Base-by-base conservation (phyloP, 2,329 filamentous ascomycete genomes). In the Niveomyces coronatus region DNA sequence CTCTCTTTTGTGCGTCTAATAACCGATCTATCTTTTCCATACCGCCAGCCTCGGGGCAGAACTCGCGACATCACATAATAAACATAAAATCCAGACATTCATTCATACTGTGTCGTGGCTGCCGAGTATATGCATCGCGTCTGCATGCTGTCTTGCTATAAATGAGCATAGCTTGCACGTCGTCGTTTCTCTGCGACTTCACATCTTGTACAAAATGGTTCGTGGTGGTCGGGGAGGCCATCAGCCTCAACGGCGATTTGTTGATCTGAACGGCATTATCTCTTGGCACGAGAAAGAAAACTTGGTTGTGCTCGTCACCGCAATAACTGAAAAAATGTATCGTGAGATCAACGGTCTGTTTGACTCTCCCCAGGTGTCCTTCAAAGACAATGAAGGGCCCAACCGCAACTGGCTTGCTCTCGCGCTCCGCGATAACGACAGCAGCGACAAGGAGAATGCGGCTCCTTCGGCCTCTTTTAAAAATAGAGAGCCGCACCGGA, bases 321-420 rank as follows among this genome's bases (percentile, higher is more conserved):
- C 64, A 31, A 70, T 76, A 44, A 70, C 68, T 24, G 73, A 77
- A 34, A 62, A 62, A 26, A 73, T 79, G 61, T 63, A 69, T 40
- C 64, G 63, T 36, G 64, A 73, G 28, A 61, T 78, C 41, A 60
- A 53, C 44, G 62, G 64, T 36, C 63, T 65, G 41, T 78, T 79
- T 45, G 70, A 75, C 45, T 62, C 60, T 5, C 58, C 67, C 16
- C 55, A 57, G 13, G 50, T 53, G 23, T 52, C 56, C 7, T 54
- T 59, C 15, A 46, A 56, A 26, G 40, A 51, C 4, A 49, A 44
- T 14, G 53, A 56, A 13, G 44, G 54, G n/a, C 52, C 50, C 6
- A 48, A 57, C 16, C 49, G 56, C 34, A 52, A 57, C 40, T 63
- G 58, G 55, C 46, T 62, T n/a, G 51, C 53, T 3, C 46, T 62